Base-by-base conservation (phyloP, 306 rosid species). In the Dalbergia cultrata region DNA sequence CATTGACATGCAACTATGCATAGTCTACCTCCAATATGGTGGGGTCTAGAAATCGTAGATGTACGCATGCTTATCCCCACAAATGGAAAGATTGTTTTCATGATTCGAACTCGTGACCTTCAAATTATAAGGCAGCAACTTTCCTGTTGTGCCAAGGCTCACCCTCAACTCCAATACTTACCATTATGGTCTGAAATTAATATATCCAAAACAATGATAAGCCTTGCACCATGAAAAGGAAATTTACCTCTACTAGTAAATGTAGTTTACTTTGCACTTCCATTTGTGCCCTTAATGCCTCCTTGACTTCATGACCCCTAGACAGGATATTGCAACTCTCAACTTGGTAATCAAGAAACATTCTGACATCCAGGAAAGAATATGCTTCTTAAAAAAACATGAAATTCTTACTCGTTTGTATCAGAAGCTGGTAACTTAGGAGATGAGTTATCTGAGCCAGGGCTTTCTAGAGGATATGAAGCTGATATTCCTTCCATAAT, bases 301-400 rank as follows among this genome's bases (percentile, higher is more conserved):
- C 98, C 82, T 95, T 95, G 85, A 95, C 94, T 87, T 95, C 98
- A 77, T 87, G 92, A 74, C 98, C 98, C 86, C 98, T 95, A 83
- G 41, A 63, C 57, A 81, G 75, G 56, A 76, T 62, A 80, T 72
- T 13, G 67, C 67, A 60, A 59, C 57, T 72, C 52, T 64, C 67
- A 70, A 45, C 49, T 74, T 33, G 69, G 70, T 35, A 71, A 84
- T 74, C 58, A 81, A 74, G 75, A 78, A 71, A 34, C 33, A 78
- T 50, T 65, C 49, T 18, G 49, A 44, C 43, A 85, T 62, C 58
- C 6, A 77, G 59, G 68, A 69, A 39, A 50, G 53, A 82, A 59
- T 35, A 35, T 61, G 80, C 35, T 78, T 44, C 74, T 45, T 21
- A n/a, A 79, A 74, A 75, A 82, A 83, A 59, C 70, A 77, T 52